Base-by-base conservation (phyloP, 2,329 filamentous ascomycete genomes). In the Epicoccum nigrum region DNA sequence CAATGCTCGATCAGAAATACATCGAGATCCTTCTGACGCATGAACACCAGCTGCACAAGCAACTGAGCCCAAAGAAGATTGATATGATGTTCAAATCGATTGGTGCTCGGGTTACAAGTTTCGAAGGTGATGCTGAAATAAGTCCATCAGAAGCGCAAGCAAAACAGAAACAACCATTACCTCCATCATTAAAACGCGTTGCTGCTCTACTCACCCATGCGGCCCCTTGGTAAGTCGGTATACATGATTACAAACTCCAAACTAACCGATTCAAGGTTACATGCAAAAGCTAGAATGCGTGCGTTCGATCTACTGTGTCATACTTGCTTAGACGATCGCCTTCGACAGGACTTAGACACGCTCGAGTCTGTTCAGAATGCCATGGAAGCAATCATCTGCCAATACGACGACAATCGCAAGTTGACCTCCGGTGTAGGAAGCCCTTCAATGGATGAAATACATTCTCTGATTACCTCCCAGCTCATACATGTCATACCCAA, bases 41-140 rank as follows among this genome's bases (percentile, higher is more conserved):
- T 33, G 48, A 59, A 12, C 39, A 56, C 11, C 55, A 72, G 35
- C 69, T 71, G n/a, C 50, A 75, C 17, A 60, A 57, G 20, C 59
- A 67, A 58, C 73, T 64, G 58, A 86, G 45, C 60, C 64, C 66
- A 8, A 44, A 62, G 21, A 65, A 72, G 40, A 66, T 82, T 9
- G 63, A 83, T 42, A 67, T 74, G 5, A 71, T 90, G 9, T 87
- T 92, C 55, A 70, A 71, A 42, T 74, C 73, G 13, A 66, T 91
- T 5, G 86, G 87, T 3, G 85, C 84, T 32, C 49, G 56, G 3
- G 30, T 59, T 17, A 31, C 45, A 20, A 46, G 20, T 11, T 27
- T 62, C 5, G 41, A 51, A 4, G 17, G 37, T 5, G 31, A 31
- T 16, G 23, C 38, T 13, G 30, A 56, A 8, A 16, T 65, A 23